phyloP scores from a whole-genome alignment of 2,329 filamentous ascomycete genomes.

The Aureobasidium sp. region DNA sequence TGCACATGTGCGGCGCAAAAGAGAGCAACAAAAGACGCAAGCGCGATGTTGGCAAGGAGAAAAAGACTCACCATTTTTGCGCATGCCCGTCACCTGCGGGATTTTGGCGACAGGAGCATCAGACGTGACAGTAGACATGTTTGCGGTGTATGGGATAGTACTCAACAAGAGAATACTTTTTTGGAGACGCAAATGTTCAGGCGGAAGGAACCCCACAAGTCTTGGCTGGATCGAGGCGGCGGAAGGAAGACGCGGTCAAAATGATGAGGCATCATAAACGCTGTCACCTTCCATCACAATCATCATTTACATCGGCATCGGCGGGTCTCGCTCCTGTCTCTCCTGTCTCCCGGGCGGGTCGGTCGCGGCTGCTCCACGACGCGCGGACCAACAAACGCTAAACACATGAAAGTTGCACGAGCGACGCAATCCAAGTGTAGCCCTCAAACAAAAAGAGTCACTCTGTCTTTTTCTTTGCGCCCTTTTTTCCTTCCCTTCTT shows the following conservation, averaged over 20 bases:
- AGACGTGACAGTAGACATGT: constrained; percentile 37
- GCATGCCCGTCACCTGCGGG: constrained; percentile 48
- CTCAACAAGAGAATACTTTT: not conserved
- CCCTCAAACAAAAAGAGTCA: no score
- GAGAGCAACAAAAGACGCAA: not conserved
- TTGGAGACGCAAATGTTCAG: not conserved
- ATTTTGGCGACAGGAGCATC: constrained; percentile 28
- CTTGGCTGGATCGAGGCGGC: not conserved
- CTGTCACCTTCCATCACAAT: not conserved
- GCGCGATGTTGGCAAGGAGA: not conserved
- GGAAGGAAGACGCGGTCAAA: not conserved
- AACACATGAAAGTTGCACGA: constrained; percentile 1
- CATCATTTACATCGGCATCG: not conserved
- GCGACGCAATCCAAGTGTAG: not conserved
- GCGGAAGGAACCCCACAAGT: not conserved
- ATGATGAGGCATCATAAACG: not conserved
- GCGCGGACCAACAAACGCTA: not conserved
- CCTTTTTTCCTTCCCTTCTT: not conserved
- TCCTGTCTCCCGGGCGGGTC: not conserved
- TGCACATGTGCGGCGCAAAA: not conserved
- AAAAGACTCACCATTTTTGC: constrained; percentile 63
- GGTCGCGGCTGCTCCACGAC: not conserved
- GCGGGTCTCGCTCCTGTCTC: not conserved
- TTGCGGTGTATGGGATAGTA: constrained; percentile 12
- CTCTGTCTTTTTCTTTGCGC: not conserved